Base-by-base conservation (phyloP, 2,329 filamentous ascomycete genomes). In the Hymenoscyphus scutula region DNA sequence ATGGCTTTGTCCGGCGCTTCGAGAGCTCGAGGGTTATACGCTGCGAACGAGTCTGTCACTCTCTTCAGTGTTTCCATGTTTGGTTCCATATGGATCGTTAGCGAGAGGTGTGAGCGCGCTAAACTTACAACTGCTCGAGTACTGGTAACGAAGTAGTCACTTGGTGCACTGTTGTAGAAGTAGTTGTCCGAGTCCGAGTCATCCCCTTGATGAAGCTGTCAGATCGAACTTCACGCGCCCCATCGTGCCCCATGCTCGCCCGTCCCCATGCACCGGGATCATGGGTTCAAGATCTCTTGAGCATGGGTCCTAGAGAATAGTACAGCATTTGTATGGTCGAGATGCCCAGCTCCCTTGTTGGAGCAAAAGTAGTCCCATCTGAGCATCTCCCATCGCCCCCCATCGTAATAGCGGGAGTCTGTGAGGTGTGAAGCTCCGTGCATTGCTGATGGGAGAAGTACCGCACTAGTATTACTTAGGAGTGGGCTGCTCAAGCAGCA, bases 321-420 rank as follows among this genome's bases (percentile, higher is more conserved):
- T 23, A n/a, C 19, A 23, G 23, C 19, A 2, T 19, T 23, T 23
- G 10, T 13, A 19, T 51, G 45, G 45, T 25, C 19, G 45, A 51
- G 45, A 27, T 51, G 45, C 10, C 23, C 19, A 23, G 19, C 45
- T 25, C 45, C 45, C 19, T 51, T 3, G 45, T 23, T 51, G 45
- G 45, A 51, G 45, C 45, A 51, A 51, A 51, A 51, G 45, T 51
- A 51, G 45, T 25, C 45, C 45, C 45, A 51, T 51, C 45, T 51
- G 45, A 51, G 45, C 45, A 51, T 51, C 45, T 51, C 10, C 19
- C 19, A 23, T 51, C 45, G 45, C 45, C 45, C 45, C 45, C 45
- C 45, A 51, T 51, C 45, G 45, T 25, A 25, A 51, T 10, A 23
- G 41, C 45, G 45, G 45, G 45, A 51, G 45, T 51, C 45, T 51